Base-by-base conservation (phyloP, 768 basidiomycete genomes). In the Infundibulicybe gibba region DNA sequence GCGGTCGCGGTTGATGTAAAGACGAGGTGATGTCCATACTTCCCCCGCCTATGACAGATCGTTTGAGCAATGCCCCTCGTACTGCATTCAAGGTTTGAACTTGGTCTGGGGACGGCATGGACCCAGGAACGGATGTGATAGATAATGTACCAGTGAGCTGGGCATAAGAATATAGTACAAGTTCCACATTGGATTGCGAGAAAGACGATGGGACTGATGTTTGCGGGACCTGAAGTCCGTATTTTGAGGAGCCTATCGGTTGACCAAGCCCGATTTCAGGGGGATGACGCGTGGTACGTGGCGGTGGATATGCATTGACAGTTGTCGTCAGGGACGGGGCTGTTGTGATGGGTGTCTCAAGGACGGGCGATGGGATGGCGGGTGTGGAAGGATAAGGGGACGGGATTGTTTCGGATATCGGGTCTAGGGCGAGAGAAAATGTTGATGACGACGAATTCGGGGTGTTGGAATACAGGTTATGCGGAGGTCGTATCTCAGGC, bases 141-240 rank as follows among this genome's bases (percentile, higher is more conserved):
- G 76, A 68, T 14, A 88, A 70, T 0, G 80, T 78, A 4, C 92
- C 92, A 5, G 79, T 68, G 30, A 94, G 74, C 48, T 93, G 88
- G 0, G 83, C 89, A 54, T 94, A 94, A 0, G 91, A 83, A 62
- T 94, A 94, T 2, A 94, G 75, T 15, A 94, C 79, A 14, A 89
- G 67, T 52, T 92, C 87, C 0, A 76, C 72, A 48, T 79, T 79
- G 3, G 74, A 62, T 17, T 71, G 62, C 31, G 76, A 65, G 57
- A 79, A 76, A 13, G 71, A 61, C 3, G 73, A 65, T 14, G 72
- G 61, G 48, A 69, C 73, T 4, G 77, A 71, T 1, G 71, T 68
- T 17, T 70, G 63, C 37, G 54, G 38, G 10, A 40, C 32, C 43
- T 61, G 40, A 44, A 48, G n/a, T 40, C 57, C 43, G 38, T 50